Conservation (phyloP, 2,329 filamentous ascomycete genomes). For the Xylariaceae sp. region DNA sequence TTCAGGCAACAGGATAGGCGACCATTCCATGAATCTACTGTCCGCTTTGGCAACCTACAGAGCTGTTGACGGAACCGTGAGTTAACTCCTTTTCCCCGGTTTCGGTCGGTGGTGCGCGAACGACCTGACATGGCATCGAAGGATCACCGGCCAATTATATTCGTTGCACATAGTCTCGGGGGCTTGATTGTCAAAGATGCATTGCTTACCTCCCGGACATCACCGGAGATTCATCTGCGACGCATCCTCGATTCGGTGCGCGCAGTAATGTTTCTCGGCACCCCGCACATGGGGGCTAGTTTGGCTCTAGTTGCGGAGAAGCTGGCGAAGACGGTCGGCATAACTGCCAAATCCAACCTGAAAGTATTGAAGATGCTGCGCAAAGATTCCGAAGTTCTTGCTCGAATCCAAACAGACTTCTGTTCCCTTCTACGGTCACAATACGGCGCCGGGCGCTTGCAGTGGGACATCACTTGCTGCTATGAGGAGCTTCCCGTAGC, state of each 20-base stretch:
- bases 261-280: conserved; percentile 7
- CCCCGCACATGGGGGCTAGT: conserved; percentile 5
- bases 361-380: conserved; percentile 1
- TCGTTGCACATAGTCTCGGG: conserved; percentile 9
- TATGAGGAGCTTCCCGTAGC: conserved; percentile 8
- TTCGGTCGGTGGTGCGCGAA: background rate
- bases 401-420: conserved; percentile 6
- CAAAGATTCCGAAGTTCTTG: conserved; percentile 5
- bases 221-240: conserved; percentile 3
- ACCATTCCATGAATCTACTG: conserved; percentile 6
- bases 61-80: background rate
- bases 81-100: background rate
- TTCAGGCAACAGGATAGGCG: conserved; percentile 2
- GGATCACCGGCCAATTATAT: conserved; percentile 6
- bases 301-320: conserved; percentile 2
- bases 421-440: conserved; percentile 1
- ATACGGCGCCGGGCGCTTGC: background rate
- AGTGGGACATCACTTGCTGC: conserved; percentile 5
- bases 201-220: conserved; percentile 3
- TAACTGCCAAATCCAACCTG: background rate
- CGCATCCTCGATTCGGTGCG: conserved; percentile 1
- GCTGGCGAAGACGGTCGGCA: background rate
- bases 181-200: conserved; percentile 9
- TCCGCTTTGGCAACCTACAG: conserved; percentile 1
- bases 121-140: background rate